Base-by-base conservation (phyloP, 78 protist species). In the Dictyostelium discoideum region DNA sequence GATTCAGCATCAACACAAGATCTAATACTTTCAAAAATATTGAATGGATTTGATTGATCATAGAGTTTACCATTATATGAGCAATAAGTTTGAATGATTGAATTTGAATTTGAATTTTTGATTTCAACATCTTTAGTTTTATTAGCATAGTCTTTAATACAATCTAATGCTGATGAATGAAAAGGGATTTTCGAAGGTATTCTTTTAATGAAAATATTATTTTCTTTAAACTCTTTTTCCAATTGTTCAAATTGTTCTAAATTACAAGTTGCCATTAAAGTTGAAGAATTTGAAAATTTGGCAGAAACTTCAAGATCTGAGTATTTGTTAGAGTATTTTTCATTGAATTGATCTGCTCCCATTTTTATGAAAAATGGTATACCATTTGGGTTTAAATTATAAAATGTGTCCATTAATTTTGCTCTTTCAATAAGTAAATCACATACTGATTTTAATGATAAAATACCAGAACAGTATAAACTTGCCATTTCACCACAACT, bases 401-500 rank as follows among this genome's bases (percentile, higher is more conserved):
- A 46, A 46, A 46, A 46, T 46, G 14, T 6, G 6, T 60, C 69
- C 10, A 60, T 26, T 24, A 69, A 10, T 29, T 3, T n/a, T n/a
- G 77, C 32, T 69, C 81, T 74, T 37, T 74, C 48, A 13, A 29
- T 13, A 1, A 74, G 0, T 37, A 74, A 6, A 74, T 32, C 24
- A 37, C 42, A 74, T 37, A 18, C 48, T 4, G 24, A 13, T 32
- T 74, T 39, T 37, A 29, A 32, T 13, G n/a, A 11, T 11, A 74
- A 3, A 6, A 6, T 8, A 5, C 48, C 81, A 14, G 46, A 32
- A 32, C 24, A 32, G 16, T 37, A 74, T 29, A 39, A 29, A 74
- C 48, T 16, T 29, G 46, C 81, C 40, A 74, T 29, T 74, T 74
- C 81, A 74, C 81, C 81, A 74, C 81, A 74, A 37, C 81, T 46